Evolutionary conservation across 2,329 filamentous ascomycete species (phyloP).

Genomic region (Fusarium sp.): DNA sequence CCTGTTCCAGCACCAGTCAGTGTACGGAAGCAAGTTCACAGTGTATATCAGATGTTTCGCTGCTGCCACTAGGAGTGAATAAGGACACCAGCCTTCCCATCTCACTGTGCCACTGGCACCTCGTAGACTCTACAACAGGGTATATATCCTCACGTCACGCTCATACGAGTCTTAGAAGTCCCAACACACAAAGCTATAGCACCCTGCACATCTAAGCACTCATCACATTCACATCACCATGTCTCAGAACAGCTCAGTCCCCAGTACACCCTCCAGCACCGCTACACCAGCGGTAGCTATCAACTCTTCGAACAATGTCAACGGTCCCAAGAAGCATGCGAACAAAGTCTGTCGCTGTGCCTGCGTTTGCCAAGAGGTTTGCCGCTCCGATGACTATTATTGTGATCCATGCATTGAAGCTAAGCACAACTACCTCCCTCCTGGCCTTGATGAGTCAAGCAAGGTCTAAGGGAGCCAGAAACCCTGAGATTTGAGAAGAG

Average conservation of each 20-base stretch:
- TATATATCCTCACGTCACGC: accelerated
- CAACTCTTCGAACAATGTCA: accelerated
- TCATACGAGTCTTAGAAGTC: accelerated
- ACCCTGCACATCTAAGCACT: accelerated
- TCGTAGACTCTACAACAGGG: background rate
- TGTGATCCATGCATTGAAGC: accelerated
- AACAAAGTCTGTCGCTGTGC: background rate
- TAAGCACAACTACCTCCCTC: background rate
- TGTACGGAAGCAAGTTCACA: accelerated
- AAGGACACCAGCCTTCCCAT: accelerated
- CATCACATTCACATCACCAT: background rate
- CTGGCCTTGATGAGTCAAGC: background rate
- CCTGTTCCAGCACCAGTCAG: accelerated
- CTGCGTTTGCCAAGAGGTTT: background rate
- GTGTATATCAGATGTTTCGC: background rate
- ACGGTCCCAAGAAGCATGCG: too few relatives aligned
- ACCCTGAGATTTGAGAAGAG: accelerated
- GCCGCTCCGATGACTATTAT: background rate
- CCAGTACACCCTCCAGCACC: accelerated
- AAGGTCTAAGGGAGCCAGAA: accelerated
- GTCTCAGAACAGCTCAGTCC: too few relatives aligned
- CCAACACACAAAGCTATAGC: accelerated
- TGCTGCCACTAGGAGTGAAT: background rate
- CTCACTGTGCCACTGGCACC: background rate
- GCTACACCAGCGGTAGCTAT: accelerated